These are phyloP conservation scores for Glycine tomentella DNA, from an alignment of 306 rosid genomes.

Conservation along the genomic window DNA sequence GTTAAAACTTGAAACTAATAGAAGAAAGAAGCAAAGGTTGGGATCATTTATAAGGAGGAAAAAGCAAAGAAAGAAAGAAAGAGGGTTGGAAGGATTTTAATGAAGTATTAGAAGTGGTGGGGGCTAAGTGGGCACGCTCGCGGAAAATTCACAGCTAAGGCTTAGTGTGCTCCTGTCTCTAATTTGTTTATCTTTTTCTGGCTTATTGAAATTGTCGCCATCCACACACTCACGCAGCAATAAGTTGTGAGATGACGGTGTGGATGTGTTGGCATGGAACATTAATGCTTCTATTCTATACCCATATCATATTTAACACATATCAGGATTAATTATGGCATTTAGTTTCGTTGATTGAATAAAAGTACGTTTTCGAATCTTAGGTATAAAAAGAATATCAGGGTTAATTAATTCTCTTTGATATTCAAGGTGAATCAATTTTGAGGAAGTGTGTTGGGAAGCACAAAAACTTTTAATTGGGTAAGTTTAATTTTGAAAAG, in stretches of 20 bases:
- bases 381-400: no score
- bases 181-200: conserved; percentile 24
- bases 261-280: conserved; percentile 56
- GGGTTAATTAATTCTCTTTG: no score
- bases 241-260: conserved; percentile 52
- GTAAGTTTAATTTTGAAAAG: background rate
- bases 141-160: conserved; percentile 42
- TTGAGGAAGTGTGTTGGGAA: background rate
- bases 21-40: conserved; percentile 4
- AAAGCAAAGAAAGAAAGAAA: background rate
- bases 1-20: conserved; percentile 1
- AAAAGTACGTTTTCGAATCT: no score
- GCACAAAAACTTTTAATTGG: background rate
- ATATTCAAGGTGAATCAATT: background rate
- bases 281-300: conserved; percentile 54
- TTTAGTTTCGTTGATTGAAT: no score
- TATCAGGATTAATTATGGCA: no score
- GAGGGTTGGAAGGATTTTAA: conserved; percentile 10
- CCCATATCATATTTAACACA: conserved; percentile 27
- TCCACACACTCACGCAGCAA: conserved; percentile 72
- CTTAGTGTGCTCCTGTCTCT: conserved; percentile 12
- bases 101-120: conserved; percentile 37
- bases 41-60: conserved; percentile 36
- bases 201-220: conserved; percentile 51
- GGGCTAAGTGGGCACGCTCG: conserved; percentile 10